phyloP scores from a whole-genome alignment of 805 yeast genomes.

The Lipomyces chichibuensis region DNA sequence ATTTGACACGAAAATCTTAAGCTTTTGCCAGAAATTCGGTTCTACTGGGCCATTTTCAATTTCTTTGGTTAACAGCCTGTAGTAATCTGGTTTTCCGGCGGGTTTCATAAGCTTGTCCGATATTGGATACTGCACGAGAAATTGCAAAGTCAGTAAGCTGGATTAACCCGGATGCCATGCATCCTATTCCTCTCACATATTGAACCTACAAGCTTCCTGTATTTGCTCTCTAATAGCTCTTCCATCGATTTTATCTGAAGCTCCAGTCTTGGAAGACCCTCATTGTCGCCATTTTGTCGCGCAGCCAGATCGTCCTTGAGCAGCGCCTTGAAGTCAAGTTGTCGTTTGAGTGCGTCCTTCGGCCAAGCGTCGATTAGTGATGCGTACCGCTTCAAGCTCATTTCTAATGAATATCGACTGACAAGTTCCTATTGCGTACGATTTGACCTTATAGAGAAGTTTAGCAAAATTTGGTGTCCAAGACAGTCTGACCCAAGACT shows the following conservation, averaged over 20 bases:
- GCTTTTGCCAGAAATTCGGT: conserved; percentile 23
- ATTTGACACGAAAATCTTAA: conserved; percentile 19
- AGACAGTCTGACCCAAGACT: background rate
- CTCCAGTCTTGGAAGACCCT: conserved; percentile 13
- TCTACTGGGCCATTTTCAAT: conserved; percentile 25
- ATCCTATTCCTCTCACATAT: background rate
- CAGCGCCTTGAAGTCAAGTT: conserved; percentile 11
- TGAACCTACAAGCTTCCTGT: conserved; percentile 15
- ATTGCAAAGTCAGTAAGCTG: background rate
- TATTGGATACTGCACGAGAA: conserved; percentile 28
- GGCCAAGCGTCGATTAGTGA: conserved; percentile 27
- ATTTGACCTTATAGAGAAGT: background rate
- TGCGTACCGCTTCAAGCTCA: conserved; percentile 18
- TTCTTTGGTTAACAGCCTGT: conserved; percentile 25
- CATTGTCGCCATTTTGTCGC: conserved; percentile 1
- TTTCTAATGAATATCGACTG: background rate
- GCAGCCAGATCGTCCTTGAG: conserved; percentile 19
- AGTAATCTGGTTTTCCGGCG: conserved; percentile 36
- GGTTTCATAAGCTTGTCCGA: conserved; percentile 35
- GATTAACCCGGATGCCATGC: background rate
- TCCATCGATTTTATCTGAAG: conserved; percentile 18
- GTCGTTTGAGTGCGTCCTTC: conserved; percentile 22
- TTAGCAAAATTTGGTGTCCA: background rate
- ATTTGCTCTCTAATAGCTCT: conserved; percentile 14
- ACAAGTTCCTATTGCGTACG: background rate